Conservation (phyloP, 2,329 filamentous ascomycete genomes). For the Epichloe bromicola region DNA sequence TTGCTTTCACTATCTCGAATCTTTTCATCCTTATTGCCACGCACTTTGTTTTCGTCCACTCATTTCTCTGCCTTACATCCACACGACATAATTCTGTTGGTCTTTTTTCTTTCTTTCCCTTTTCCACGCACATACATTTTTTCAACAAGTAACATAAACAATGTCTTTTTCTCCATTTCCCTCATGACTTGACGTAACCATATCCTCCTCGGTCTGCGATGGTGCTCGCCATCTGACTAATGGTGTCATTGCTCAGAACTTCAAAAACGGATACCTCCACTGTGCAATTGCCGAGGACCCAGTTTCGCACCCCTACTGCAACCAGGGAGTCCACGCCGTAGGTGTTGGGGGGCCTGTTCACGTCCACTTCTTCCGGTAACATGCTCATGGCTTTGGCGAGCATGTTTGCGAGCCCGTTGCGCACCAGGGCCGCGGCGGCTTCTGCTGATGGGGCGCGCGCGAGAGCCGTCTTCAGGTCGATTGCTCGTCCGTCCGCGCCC, state of each 20-base stretch:
- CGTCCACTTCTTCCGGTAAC: conserved; percentile 31
- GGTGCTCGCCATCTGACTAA: conserved; percentile 22
- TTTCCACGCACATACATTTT: background rate
- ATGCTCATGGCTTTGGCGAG: conserved; percentile 33
- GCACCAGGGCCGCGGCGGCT: conserved; percentile 22
- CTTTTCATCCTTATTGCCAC: no score
- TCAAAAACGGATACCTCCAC: conserved; percentile 35
- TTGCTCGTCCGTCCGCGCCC: conserved; percentile 5
- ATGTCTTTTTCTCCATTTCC: no score
- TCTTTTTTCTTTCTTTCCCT: background rate
- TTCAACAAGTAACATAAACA: background rate
- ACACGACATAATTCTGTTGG: background rate
- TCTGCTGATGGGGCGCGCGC: conserved; percentile 14
- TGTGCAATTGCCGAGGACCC: conserved; percentile 31
- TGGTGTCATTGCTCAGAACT: conserved; percentile 29
- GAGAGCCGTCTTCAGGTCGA: conserved; percentile 21
- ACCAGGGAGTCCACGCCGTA: conserved; percentile 43
- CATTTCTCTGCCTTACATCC: background rate
- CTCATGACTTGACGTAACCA: conserved; percentile 8
- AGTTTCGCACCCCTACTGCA: conserved; percentile 38
- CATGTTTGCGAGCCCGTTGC: conserved; percentile 25
- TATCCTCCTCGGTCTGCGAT: conserved; percentile 23
- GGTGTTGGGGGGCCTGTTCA: conserved; percentile 25
- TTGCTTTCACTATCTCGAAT: no score
- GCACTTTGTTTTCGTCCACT: no score